These are phyloP conservation scores for Solanum hybrid DNA, from an alignment of 305 asterid genomes.

Conservation along the genomic window DNA sequence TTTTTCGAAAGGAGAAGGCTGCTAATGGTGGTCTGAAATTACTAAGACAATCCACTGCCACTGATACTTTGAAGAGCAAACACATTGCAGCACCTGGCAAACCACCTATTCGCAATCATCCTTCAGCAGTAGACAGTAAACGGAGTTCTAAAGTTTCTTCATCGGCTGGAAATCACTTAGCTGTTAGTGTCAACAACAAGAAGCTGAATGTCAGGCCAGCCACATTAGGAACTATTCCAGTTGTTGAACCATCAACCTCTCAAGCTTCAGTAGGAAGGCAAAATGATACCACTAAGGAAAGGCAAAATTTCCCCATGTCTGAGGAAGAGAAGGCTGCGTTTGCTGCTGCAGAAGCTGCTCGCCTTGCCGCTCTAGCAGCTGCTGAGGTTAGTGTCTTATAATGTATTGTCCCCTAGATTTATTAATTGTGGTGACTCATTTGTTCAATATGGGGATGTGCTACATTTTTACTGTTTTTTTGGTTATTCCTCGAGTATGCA, in stretches of 20 bases:
- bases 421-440: not conserved
- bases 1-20: slow-evolving; percentile 95
- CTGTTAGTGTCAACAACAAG: slow-evolving; percentile 29
- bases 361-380: slow-evolving; percentile 86
- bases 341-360: slow-evolving; percentile 95
- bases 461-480: not conserved
- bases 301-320: slow-evolving; percentile 47
- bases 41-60: slow-evolving; percentile 39
- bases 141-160: slow-evolving; percentile 26
- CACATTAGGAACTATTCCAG: slow-evolving; percentile 36
- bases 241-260: slow-evolving; percentile 40
- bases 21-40: slow-evolving; percentile 53
- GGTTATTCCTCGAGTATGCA: not conserved
- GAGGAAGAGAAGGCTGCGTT: slow-evolving; percentile 89
- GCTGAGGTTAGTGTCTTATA: slow-evolving; percentile 62
- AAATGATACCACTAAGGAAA: slow-evolving; percentile 37
- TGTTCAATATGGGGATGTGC: not conserved
- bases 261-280: slow-evolving; percentile 43
- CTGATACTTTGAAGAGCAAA: slow-evolving; percentile 49
- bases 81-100: slow-evolving; percentile 43
- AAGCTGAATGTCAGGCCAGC: slow-evolving; percentile 30
- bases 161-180: slow-evolving; percentile 23
- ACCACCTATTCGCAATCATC: slow-evolving; percentile 58
- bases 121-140: slow-evolving; percentile 26
- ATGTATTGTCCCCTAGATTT: not conserved